These are phyloP conservation scores for Neopestalotiopsis rosae DNA, from an alignment of 2,329 filamentous ascomycete genomes.

Conservation along the genomic window DNA sequence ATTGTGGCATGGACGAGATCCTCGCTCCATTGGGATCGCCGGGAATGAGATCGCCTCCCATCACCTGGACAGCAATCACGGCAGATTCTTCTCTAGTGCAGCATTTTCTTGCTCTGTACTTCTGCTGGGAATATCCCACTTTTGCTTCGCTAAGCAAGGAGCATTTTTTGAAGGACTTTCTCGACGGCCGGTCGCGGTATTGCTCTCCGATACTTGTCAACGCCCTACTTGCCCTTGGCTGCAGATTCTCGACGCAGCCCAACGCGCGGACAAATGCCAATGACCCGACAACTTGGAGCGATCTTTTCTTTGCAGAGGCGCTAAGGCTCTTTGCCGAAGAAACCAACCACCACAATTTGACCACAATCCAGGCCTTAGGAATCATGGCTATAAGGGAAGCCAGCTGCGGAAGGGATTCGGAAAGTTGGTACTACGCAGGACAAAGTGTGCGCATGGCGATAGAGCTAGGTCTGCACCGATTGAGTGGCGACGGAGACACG, in stretches of 20 bases:
- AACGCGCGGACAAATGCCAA: conserved; percentile 66
- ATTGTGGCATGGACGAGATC: conserved; percentile 52
- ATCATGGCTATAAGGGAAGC: conserved; percentile 79
- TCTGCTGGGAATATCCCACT: conserved; percentile 78
- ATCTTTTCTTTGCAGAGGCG: conserved; percentile 77
- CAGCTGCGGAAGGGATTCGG: conserved; percentile 72
- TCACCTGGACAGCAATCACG: conserved; percentile 67
- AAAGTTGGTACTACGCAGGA: conserved; percentile 73
- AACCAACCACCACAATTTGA: conserved; percentile 64
- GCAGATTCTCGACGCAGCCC: conserved; percentile 70
- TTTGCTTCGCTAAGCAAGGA: conserved; percentile 76
- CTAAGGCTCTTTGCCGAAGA: conserved; percentile 64
- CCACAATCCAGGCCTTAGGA: conserved; percentile 76
- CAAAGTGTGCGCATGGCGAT: conserved; percentile 75
- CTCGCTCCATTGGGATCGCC: conserved; percentile 51
- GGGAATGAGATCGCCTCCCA: conserved; percentile 47
- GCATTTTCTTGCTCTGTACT: conserved; percentile 70
- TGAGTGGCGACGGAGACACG: conserved; percentile 53
- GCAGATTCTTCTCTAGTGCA: conserved; percentile 62
- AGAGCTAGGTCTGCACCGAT: conserved; percentile 71
- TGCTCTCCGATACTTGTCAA: conserved; percentile 73
- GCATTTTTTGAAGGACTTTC: conserved; percentile 71
- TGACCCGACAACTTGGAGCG: conserved; percentile 69
- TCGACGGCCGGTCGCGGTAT: conserved; percentile 63
- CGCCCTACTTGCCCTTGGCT: conserved; percentile 68